Conservation (phyloP, 352 stramenopile species). For the Phytophthora cactorum region DNA sequence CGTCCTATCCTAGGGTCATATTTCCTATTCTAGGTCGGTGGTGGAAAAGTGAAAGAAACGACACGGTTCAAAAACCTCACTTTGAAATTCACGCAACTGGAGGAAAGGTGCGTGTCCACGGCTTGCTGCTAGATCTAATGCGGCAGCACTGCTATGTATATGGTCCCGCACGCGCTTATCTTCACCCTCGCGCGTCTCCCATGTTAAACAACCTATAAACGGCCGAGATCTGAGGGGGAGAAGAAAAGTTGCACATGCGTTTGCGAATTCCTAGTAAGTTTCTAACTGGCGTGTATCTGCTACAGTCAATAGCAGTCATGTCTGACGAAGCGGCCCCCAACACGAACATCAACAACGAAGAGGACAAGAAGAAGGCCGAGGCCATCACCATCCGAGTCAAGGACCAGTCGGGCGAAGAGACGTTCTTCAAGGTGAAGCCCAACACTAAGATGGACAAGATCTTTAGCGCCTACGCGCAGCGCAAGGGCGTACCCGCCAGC, state of each 20-base stretch:
- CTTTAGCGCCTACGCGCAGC: conserved; percentile 95
- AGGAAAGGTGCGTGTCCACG: conserved; percentile 9
- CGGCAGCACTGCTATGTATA: neutral
- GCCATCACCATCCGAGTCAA: conserved; percentile 91
- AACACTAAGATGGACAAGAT: conserved; percentile 99
- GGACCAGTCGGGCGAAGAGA: conserved; percentile 94
- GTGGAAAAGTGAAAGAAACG: conserved; percentile 23
- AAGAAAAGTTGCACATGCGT: conserved; percentile 21
- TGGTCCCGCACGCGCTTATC: neutral
- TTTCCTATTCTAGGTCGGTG: conserved; percentile 2
- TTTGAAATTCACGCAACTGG: conserved; percentile 31
- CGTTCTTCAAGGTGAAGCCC: conserved; percentile 99
- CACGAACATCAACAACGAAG: conserved; percentile 48
- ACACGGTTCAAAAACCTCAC: conserved; percentile 10
- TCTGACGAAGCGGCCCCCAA: conserved; percentile 58
- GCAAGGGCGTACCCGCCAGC: conserved; percentile 91
- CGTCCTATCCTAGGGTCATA: neutral
- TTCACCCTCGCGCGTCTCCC: neutral
- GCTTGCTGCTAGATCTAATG: neutral
- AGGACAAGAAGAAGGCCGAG: conserved; percentile 89
- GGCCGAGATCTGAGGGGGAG: conserved; percentile 4
- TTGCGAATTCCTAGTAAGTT: conserved; percentile 13
- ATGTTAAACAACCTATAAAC: neutral
- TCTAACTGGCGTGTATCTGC: conserved; percentile 12
- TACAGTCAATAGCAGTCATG: conserved; percentile 41